Evolutionary conservation across 495 filamentous ascomycete genomes (phyloP).

Genomic region (Neurospora sp.): DNA sequence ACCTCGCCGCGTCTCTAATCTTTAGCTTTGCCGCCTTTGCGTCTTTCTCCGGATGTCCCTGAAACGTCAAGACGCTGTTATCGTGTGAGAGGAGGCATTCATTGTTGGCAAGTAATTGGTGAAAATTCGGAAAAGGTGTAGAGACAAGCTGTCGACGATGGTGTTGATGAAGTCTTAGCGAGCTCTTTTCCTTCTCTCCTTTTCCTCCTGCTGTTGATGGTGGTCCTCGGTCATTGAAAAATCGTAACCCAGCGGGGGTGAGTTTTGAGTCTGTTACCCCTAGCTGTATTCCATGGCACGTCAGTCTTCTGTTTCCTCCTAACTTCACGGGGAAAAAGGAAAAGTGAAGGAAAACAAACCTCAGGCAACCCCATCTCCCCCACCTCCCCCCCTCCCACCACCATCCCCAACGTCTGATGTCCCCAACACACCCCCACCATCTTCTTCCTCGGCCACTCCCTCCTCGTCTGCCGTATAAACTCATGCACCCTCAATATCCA

Average conservation of each 20-base stretch:
- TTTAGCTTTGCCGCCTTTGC: slow-evolving; percentile 28
- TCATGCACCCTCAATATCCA: slow-evolving; percentile 37
- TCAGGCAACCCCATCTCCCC: slow-evolving; percentile 30
- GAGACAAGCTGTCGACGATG: slow-evolving; percentile 31
- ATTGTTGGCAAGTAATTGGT: slow-evolving; percentile 25
- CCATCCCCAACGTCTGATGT: slow-evolving; percentile 33
- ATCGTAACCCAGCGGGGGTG: slow-evolving; percentile 24
- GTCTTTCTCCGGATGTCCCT: slow-evolving; percentile 43
- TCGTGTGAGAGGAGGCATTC: slow-evolving; percentile 31
- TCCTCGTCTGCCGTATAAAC: slow-evolving; percentile 30
- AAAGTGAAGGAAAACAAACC: slow-evolving; percentile 10
- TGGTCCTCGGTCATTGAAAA: slow-evolving; percentile 13
- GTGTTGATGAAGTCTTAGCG: slow-evolving; percentile 31
- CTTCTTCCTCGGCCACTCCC: slow-evolving; percentile 29
- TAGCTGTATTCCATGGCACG: slow-evolving; percentile 14
- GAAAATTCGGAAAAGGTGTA: slow-evolving; percentile 23
- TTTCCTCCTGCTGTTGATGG: neutral
- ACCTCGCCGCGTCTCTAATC: slow-evolving; percentile 26
- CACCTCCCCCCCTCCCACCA: slow-evolving; percentile 30
- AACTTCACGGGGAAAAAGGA: too few relatives aligned
- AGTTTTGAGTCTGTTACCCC: slow-evolving; percentile 30
- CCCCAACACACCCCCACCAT: slow-evolving; percentile 39
- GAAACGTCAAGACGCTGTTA: slow-evolving; percentile 36
- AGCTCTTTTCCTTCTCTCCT: neutral
- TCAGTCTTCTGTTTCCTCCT: too few relatives aligned